Evolutionary conservation across 1,284 basidiomycete genomes (phyloP).

Genomic region (Boletus calvinii): DNA sequence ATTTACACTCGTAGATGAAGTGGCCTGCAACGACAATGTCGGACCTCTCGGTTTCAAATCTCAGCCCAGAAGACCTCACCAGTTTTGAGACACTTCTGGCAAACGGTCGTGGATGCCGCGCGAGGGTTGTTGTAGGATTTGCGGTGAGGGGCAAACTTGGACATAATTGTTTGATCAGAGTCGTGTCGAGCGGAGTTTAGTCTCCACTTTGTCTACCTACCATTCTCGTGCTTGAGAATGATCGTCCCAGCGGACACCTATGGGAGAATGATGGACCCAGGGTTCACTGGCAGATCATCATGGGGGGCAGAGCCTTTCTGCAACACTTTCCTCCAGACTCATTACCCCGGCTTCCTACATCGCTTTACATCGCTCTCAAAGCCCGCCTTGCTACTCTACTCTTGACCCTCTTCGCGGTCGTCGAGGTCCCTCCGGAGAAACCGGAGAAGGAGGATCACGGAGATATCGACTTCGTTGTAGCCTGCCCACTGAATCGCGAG

Average conservation of each 20-base stretch:
- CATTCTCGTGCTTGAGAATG: slow-evolving; percentile 15
- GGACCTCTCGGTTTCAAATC: background rate
- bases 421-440: slow-evolving; percentile 55
- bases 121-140: slow-evolving; percentile 57
- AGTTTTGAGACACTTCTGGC: slow-evolving; percentile 73
- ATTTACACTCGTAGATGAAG: slow-evolving; percentile 79
- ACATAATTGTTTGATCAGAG: slow-evolving; percentile 46
- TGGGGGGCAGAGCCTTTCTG: slow-evolving; percentile 70
- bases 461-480: slow-evolving; percentile 65
- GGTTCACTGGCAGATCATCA: slow-evolving; percentile 29
- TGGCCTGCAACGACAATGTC: slow-evolving; percentile 53
- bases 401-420: slow-evolving; percentile 45
- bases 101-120: slow-evolving; percentile 63
- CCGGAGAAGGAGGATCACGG: slow-evolving; percentile 64
- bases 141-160: slow-evolving; percentile 76
- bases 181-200: slow-evolving; percentile 19
- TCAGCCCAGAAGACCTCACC: slow-evolving; percentile 41
- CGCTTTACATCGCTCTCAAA: slow-evolving; percentile 52
- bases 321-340: slow-evolving; percentile 41
- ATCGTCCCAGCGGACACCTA: slow-evolving; percentile 16
- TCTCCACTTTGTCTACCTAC: slow-evolving; percentile 3
- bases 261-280: slow-evolving; percentile 5
- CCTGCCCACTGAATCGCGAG: slow-evolving; percentile 35
- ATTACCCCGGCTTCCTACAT: slow-evolving; percentile 59
- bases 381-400: slow-evolving; percentile 41